A percentile compares a stretch with the other conserved stretches of the same genome.
These are phyloP conservation scores for Vicia faba DNA, from an alignment of 306 rosid species.

Conservation along the genomic window DNA sequence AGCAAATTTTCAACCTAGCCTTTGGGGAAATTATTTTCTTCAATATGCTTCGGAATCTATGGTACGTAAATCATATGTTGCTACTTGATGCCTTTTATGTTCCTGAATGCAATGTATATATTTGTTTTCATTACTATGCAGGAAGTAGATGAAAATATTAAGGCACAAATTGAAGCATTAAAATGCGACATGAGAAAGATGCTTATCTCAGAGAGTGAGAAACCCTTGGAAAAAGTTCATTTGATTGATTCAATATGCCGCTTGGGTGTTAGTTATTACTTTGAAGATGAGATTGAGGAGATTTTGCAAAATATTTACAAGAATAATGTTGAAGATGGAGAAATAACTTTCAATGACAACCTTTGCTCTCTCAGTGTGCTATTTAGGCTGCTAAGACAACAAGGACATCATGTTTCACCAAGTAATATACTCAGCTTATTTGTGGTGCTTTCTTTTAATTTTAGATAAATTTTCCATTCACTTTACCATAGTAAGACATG, in stretches of 20 bases:
- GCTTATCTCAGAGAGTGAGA: conserved; percentile 8
- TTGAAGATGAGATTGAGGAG: too few species aligned
- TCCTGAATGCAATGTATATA: too few species aligned
- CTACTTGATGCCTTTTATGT: too few species aligned
- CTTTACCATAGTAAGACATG: too few species aligned
- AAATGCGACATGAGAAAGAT: conserved; percentile 44
- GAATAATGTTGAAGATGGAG: not conserved
- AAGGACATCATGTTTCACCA: conserved; percentile 38
- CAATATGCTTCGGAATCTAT: conserved; percentile 22
- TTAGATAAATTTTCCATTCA: too few species aligned
- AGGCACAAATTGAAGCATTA: conserved; percentile 12
- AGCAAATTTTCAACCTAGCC: conserved; percentile 10
- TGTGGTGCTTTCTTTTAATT: too few species aligned
- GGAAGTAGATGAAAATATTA: conserved; percentile 14
- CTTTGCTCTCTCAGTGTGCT: conserved; percentile 39
- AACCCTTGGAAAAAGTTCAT: conserved; percentile 8
- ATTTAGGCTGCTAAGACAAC: conserved; percentile 57
- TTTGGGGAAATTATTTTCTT: conserved; percentile 22
- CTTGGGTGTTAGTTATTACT: too few species aligned
- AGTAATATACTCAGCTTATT: conserved; percentile 26
- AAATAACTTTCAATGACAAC: conserved; percentile 9
- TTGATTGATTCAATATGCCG: conserved; percentile 50
- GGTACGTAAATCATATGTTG: not conserved
- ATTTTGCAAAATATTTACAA: too few species aligned
- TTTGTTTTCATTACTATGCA: not conserved